Evolutionary conservation across 148 eudicot genomes (phyloP), one percentile per base, ranked within the genome.

Genomic region (Heliamphora exappendiculata): DNA sequence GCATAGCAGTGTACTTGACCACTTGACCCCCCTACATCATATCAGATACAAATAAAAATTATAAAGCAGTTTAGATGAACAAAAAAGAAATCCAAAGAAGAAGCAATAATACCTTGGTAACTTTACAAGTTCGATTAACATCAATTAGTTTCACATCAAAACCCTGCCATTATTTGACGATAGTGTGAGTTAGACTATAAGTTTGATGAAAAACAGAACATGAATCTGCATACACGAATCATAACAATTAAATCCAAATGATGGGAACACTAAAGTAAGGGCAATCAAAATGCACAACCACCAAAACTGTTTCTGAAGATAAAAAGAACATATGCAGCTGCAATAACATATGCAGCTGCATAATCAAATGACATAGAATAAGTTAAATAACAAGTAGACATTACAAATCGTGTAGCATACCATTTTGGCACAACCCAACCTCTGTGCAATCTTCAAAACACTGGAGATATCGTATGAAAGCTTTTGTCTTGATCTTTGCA

Each of bases 71-170:
- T 60, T 16, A 67, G 22, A 59, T 51, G n/a, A 3, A 14, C 45
- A 74, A 67, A 57, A 54, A 51, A 55, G 69, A 71, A 71, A 49
- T 29, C 28, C 69, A 44, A 26, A 59, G 45, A 72, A 67, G 70
- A 36, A 34, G 73, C 73, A 20, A 47, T 29, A 26, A 44, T 88
- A 90, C 92, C 93, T 94, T 94, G 33, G 96, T 94, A 73, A 91
- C 98, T 85, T 94, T 92, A 78, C 90, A 87, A 45, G 97, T 90
- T 55, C 91, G 82, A 54, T 90, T 95, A 60, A 95, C 88, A 85
- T 95, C 85, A 76, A 92, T 86, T 51, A 89, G 72, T 78, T 84
- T 85, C 76, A 88, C 94, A 82, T 92, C 97, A 85, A 95, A 95
- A 70, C 96, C 98, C 98, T 92, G 93, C 36, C 80, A 85, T 63